Evolutionary conservation across 2,329 filamentous ascomycete species (phyloP), one percentile per base, ranked within the genome.

Genomic region (Diaporthe citriasiana): DNA sequence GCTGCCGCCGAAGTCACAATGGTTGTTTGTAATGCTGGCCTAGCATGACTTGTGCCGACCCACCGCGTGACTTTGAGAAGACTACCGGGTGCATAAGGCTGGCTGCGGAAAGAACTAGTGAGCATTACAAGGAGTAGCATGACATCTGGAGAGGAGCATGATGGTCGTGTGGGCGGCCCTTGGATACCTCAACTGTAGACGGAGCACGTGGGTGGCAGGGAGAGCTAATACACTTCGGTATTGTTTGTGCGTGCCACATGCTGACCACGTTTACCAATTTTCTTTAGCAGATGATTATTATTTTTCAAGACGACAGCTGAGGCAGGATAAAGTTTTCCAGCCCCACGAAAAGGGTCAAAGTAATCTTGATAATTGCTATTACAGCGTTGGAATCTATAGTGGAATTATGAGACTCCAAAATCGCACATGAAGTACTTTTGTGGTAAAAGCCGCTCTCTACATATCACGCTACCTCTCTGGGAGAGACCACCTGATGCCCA

Each of bases 51-150:
- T n/a, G n/a, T n/a, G n/a, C n/a, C n/a, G n/a, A n/a, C n/a, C n/a
- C n/a, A 27, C 87, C 88, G 0, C 82, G 89, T 59, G 87, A 89
- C 76, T 78, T 81, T 1, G 79, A 74, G 0, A 74, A 79, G 35
- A 83, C 82, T 5, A 79, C 76, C 1, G 82, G 83, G 38, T 88
- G 87, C 65, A 76, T 90, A 77, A 77, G 77, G 10, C 76, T 79
- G 56, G 86, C 86, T 0, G 83, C 85, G 74, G 76, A 82, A 74
- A 80, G 88, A 76, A 90, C 88, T 0, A 84, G 80, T 76, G 83
- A 85, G 51, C 84, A 86, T 33, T 55, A 30, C 15, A 17, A 30
- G 27, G 27, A 55, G 51, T 55, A 30, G 27, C 51, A 30, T 55
- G 25, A 15, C 12, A 55, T 30, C 51, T 55, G 2, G 51, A 55